A percentile compares a stretch with the other conserved stretches of the same genome.
Conservation (phyloP, 2,329 filamentous ascomycete genomes). For the Aspergillus chevalieri region DNA sequence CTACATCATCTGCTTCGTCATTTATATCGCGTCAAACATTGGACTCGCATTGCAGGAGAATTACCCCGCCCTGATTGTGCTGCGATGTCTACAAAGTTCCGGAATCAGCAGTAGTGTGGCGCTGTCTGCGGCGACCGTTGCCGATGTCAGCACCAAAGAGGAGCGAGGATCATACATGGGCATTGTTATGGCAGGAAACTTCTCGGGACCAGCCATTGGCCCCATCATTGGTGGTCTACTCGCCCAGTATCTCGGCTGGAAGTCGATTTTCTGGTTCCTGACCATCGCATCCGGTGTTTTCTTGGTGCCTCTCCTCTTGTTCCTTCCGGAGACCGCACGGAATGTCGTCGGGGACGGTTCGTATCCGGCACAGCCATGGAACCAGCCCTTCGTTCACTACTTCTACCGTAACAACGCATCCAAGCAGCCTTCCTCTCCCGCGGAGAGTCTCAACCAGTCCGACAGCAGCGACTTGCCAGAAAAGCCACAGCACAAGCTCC, state of each 20-base stretch:
- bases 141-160: slow-evolving; percentile 30
- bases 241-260: slow-evolving; percentile 44
- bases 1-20: slow-evolving; percentile 38
- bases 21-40: slow-evolving; percentile 37
- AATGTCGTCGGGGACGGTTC: slow-evolving; percentile 23
- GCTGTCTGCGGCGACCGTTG: slow-evolving; percentile 30
- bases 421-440: neutral
- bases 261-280: slow-evolving; percentile 50
- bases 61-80: slow-evolving; percentile 30
- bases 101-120: slow-evolving; percentile 33
- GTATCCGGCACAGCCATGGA: slow-evolving; percentile 10
- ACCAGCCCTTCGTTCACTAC: slow-evolving; percentile 6
- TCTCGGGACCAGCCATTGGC: slow-evolving; percentile 40
- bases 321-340: slow-evolving; percentile 23
- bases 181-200: slow-evolving; percentile 9
- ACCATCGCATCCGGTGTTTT: slow-evolving; percentile 36
- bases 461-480: slow-evolving; percentile 2
- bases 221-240: slow-evolving; percentile 47
- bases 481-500: slow-evolving; percentile 7
- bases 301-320: slow-evolving; percentile 18
- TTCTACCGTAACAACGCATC: neutral
- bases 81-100: slow-evolving; percentile 38
- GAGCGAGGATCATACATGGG: slow-evolving; percentile 38
- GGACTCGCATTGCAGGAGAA: slow-evolving; percentile 32
- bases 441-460: neutral